These are phyloP conservation scores for Microcyclosporella mali DNA, from an alignment of 2,329 filamentous ascomycete species.

Conservation along the genomic window DNA sequence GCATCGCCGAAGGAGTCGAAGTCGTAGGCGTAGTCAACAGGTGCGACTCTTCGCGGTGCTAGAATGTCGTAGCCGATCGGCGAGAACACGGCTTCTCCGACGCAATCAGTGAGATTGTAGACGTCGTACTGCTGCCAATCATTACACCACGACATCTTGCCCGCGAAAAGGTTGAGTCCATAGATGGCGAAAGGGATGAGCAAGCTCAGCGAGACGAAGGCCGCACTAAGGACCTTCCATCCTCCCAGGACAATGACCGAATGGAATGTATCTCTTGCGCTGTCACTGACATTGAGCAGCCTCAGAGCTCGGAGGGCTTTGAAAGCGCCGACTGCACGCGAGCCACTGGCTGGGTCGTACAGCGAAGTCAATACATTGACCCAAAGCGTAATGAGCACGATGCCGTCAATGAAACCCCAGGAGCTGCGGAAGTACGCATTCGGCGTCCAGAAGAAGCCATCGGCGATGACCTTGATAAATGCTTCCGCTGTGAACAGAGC, in stretches of 20 bases:
- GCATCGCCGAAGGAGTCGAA: conserved; percentile 95
- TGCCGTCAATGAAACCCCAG: conserved; percentile 91
- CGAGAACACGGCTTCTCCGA: conserved; percentile 70
- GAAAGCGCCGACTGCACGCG: conserved; percentile 88
- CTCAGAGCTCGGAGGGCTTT: conserved; percentile 90
- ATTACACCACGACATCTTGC: conserved; percentile 74
- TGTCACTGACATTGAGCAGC: conserved; percentile 91
- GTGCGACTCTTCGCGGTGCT: conserved; percentile 66
- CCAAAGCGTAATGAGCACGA: conserved; percentile 91
- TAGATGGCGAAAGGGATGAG: conserved; percentile 96
- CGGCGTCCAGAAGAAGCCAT: conserved; percentile 92
- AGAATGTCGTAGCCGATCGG: conserved; percentile 83
- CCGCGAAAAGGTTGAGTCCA: conserved; percentile 85
- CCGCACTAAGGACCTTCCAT: conserved; percentile 88
- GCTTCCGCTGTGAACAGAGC: conserved; percentile 80
- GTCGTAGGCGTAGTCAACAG: conserved; percentile 69
- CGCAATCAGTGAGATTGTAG: conserved; percentile 63
- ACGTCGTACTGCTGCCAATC: conserved; percentile 51
- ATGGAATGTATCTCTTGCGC: conserved; percentile 91
- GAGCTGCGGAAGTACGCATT: conserved; percentile 95
- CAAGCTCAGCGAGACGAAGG: conserved; percentile 88
- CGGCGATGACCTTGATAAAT: conserved; percentile 84
- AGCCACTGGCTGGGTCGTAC: conserved; percentile 73
- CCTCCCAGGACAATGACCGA: conserved; percentile 90
- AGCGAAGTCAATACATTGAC: conserved; percentile 84